Evolutionary conservation across 441 rosid genomes (phyloP).

Genomic region (Populus hybrid): DNA sequence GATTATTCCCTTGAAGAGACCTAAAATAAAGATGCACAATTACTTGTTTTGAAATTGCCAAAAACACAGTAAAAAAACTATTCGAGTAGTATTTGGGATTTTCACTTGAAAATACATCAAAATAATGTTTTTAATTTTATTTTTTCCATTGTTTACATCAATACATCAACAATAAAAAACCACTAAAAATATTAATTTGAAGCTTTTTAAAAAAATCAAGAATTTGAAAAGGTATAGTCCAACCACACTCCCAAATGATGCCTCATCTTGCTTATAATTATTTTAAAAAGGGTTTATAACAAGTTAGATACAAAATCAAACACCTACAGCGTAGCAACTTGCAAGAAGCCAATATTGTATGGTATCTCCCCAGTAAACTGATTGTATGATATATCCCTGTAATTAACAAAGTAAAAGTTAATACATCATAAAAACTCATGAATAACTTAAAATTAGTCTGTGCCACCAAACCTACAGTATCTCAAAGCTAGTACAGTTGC

Average conservation of each 20-base stretch:
- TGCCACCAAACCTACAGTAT: conserved; percentile 53
- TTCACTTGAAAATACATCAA: too few relatives aligned
- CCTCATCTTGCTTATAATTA: not conserved
- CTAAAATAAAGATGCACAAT: conserved; percentile 24
- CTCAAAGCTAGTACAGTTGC: conserved; percentile 92
- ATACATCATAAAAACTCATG: not conserved
- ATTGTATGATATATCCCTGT: conserved; percentile 87
- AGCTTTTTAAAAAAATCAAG: too few relatives aligned
- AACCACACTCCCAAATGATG: too few relatives aligned
- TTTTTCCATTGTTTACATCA: too few relatives aligned
- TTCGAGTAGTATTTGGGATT: too few relatives aligned
- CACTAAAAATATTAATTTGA: too few relatives aligned
- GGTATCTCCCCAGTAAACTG: conserved; percentile 82
- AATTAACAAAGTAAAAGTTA: not conserved
- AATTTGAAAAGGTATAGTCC: too few relatives aligned
- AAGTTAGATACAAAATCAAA: not conserved
- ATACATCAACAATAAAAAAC: too few relatives aligned
- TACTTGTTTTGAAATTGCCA: not conserved
- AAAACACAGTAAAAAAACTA: too few relatives aligned
- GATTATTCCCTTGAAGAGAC: conserved; percentile 84
- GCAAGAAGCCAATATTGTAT: conserved; percentile 88
- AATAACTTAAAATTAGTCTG: too few relatives aligned
- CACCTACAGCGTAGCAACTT: conserved; percentile 92
- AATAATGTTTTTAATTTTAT: too few relatives aligned
- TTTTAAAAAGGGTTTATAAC: not conserved